Conservation (phyloP, 148 eudicot species). For the Chenopodium formosanum region DNA sequence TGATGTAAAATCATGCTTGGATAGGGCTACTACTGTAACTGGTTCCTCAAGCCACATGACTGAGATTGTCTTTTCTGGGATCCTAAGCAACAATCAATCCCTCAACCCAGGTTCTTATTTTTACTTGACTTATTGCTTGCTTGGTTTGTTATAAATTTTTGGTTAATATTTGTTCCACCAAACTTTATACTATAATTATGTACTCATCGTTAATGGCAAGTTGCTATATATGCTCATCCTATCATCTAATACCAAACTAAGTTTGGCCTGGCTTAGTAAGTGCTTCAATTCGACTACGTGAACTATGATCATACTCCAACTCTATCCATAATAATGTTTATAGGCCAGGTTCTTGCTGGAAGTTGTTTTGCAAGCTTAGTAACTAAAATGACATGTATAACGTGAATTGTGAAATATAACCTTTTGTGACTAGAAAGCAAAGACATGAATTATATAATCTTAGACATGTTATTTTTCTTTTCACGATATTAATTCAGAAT, state of each 20-base stretch:
- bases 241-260: too few species aligned
- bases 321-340: not conserved
- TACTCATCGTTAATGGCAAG: not conserved
- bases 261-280: too few species aligned
- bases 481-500: not conserved
- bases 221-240: too few species aligned
- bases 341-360: not conserved
- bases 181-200: not conserved
- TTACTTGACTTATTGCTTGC: not conserved
- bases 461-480: not conserved
- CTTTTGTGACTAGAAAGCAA: too few species aligned
- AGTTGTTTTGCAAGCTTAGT: too few species aligned
- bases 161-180: not conserved
- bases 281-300: too few species aligned
- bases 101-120: conserved; percentile 63
- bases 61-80: conserved; percentile 70
- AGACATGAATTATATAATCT: too few species aligned
- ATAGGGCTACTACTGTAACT: conserved; percentile 64
- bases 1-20: conserved; percentile 65
- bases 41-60: conserved; percentile 79
- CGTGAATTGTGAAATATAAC: too few species aligned
- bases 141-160: not conserved
- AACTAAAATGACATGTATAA: too few species aligned
- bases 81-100: conserved; percentile 70
- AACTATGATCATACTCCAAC: too few species aligned